These are phyloP conservation scores for Fusarium circinatum DNA, from an alignment of 2,329 filamentous ascomycete species.

Conservation along the genomic window DNA sequence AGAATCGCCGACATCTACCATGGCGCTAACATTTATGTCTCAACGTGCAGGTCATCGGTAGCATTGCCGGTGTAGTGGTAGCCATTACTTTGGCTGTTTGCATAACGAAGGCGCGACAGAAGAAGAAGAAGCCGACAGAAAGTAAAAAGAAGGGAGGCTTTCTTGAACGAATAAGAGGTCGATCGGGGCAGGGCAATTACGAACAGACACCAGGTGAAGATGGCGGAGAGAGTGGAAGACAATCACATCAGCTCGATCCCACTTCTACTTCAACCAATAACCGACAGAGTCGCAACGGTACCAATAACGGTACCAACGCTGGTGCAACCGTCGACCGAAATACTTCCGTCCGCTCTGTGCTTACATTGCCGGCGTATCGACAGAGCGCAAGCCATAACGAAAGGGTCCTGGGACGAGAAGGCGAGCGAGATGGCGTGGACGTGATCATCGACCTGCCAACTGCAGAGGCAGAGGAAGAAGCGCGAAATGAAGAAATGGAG, in stretches of 20 bases:
- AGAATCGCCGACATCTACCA: background rate
- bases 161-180: slow-evolving; percentile 31
- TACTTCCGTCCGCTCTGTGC: slow-evolving; percentile 89
- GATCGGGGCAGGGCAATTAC: slow-evolving; percentile 40
- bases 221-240: slow-evolving; percentile 35
- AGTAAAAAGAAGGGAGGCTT: slow-evolving; percentile 37
- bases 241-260: slow-evolving; percentile 43
- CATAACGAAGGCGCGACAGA: slow-evolving; percentile 32
- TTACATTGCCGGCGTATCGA: slow-evolving; percentile 90
- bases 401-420: slow-evolving; percentile 85
- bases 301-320: slow-evolving; percentile 35
- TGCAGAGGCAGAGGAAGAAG: slow-evolving; percentile 78
- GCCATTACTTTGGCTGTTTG: slow-evolving; percentile 24
- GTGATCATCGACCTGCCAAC: slow-evolving; percentile 88
- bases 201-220: slow-evolving; percentile 47
- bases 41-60: slow-evolving; percentile 33
- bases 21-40: slow-evolving; percentile 2
- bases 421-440: slow-evolving; percentile 91
- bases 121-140: slow-evolving; percentile 6
- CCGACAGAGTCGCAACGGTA: slow-evolving; percentile 27
- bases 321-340: slow-evolving; percentile 74
- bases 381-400: slow-evolving; percentile 78
- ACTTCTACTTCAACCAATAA: slow-evolving; percentile 25
- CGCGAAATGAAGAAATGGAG: slow-evolving; percentile 92
- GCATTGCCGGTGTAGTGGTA: slow-evolving; percentile 23